Percentiles rank a stretch among this genome's conserved stretches.
These are phyloP conservation scores for Suillus fuscotomentosus DNA, from an alignment of 768 basidiomycete genomes.

Conservation along the genomic window DNA sequence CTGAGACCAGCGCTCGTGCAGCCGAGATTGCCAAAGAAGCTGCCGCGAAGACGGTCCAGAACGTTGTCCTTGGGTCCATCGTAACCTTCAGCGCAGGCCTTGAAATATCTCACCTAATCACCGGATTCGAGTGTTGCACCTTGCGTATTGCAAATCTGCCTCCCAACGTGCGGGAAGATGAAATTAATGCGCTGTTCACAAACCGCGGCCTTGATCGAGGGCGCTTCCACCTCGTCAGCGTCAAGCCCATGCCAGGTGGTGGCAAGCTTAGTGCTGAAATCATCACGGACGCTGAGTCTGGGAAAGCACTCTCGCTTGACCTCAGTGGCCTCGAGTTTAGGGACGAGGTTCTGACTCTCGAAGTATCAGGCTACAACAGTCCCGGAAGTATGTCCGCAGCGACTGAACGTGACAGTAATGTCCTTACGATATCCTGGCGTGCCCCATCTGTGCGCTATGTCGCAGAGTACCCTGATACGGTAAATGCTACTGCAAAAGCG, in stretches of 20 bases:
- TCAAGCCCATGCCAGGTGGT: slow-evolving; percentile 25
- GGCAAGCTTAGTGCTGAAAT: slow-evolving; percentile 40
- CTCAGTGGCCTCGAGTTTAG: slow-evolving; percentile 52
- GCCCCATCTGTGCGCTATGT: slow-evolving; percentile 45
- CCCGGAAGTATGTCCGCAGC: slow-evolving; percentile 42
- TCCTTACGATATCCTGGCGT: slow-evolving; percentile 51
- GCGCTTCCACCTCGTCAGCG: slow-evolving; percentile 33
- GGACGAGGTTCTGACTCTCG: slow-evolving; percentile 40
- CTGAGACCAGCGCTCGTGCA: background rate
- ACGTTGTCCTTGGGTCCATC: slow-evolving; percentile 45
- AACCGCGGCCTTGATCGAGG: slow-evolving; percentile 40
- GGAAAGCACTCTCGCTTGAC: slow-evolving; percentile 37
- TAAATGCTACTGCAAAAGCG: slow-evolving; percentile 28
- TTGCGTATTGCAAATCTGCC: slow-evolving; percentile 49
- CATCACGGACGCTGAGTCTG: slow-evolving; percentile 40
- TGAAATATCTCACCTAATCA: slow-evolving; percentile 40
- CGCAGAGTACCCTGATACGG: slow-evolving; percentile 35
- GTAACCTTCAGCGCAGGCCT: slow-evolving; percentile 52
- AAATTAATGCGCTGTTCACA: slow-evolving; percentile 43
- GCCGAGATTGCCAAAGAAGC: slow-evolving; percentile 29
- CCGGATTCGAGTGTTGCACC: slow-evolving; percentile 53
- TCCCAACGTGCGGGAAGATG: slow-evolving; percentile 32
- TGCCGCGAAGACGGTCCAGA: slow-evolving; percentile 40
- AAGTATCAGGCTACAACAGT: slow-evolving; percentile 38
- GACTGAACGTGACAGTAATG: slow-evolving; percentile 31